Conservation (phyloP, 202 grass and related monocot species). For the Panicum hallii region DNA sequence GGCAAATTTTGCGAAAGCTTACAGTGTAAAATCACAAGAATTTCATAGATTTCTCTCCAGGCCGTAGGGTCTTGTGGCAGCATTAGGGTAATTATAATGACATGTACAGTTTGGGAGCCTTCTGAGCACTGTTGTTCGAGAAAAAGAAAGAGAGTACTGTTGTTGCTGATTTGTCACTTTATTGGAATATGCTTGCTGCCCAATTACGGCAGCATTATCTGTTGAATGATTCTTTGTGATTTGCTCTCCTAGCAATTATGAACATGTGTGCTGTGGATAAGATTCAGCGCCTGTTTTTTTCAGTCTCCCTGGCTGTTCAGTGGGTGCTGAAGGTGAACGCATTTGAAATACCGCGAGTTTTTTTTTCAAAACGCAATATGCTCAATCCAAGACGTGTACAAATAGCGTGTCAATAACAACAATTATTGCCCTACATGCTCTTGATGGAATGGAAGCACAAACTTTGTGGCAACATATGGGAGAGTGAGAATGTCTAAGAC, state of each 20-base stretch:
- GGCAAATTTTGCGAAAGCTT: slow-evolving; percentile 27
- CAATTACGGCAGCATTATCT: background rate
- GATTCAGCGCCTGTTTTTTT: background rate
- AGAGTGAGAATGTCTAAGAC: too few relatives aligned
- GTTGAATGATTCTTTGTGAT: background rate
- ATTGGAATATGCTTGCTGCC: background rate
- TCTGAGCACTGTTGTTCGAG: background rate
- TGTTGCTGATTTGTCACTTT: slow-evolving; percentile 20
- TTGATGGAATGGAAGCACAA: too few relatives aligned
- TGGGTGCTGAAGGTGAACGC: background rate
- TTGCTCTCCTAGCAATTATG: background rate
- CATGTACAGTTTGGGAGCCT: slow-evolving; percentile 20
- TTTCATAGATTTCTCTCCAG: slow-evolving; percentile 63
- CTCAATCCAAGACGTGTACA: background rate
- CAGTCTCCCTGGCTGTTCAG: background rate
- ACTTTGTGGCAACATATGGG: too few relatives aligned
- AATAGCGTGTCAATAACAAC: background rate
- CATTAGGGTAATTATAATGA: slow-evolving; percentile 44
- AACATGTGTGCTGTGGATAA: background rate
- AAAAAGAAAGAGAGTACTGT: background rate
- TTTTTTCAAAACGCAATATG: background rate
- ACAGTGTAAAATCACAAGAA: slow-evolving; percentile 51
- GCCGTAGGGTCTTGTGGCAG: slow-evolving; percentile 39
- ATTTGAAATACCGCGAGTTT: background rate
- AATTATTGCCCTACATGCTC: too few relatives aligned